These are phyloP conservation scores for Dendrobium nobile DNA, from an alignment of 106 monocot genomes.

Conservation along the genomic window DNA sequence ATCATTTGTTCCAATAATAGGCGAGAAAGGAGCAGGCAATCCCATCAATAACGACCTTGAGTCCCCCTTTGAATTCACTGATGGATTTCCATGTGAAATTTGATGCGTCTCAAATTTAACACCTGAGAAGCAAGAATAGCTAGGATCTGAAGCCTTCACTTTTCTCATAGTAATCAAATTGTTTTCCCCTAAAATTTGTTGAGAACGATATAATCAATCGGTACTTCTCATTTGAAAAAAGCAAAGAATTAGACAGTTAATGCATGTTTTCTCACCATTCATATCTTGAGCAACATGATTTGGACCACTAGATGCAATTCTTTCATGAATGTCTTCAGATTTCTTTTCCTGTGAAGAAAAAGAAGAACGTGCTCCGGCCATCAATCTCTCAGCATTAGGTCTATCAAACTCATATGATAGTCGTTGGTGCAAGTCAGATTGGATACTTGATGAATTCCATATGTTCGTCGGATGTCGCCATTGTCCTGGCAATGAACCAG, in stretches of 20 bases:
- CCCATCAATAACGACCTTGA: slow-evolving; percentile 24
- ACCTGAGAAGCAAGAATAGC: slow-evolving; percentile 20
- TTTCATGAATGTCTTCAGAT: slow-evolving; percentile 39
- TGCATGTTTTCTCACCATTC: slow-evolving; percentile 35
- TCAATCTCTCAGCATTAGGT: slow-evolving; percentile 43
- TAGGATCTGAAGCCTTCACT: slow-evolving; percentile 22
- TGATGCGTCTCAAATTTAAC: slow-evolving; percentile 34
- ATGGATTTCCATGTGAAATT: slow-evolving; percentile 18
- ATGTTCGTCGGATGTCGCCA: slow-evolving; percentile 64
- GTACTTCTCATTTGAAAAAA: neutral
- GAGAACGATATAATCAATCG: neutral
- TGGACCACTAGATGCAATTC: slow-evolving; percentile 20
- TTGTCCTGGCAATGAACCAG: slow-evolving; percentile 54
- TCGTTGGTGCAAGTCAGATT: slow-evolving; percentile 81
- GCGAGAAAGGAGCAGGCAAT: slow-evolving; percentile 24
- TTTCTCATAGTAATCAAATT: slow-evolving; percentile 31
- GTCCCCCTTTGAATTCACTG: slow-evolving; percentile 25
- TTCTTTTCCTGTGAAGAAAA: slow-evolving; percentile 44
- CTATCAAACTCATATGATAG: slow-evolving; percentile 83
- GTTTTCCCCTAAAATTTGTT: slow-evolving; percentile 13
- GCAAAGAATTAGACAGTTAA: slow-evolving; percentile 25
- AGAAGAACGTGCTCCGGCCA: slow-evolving; percentile 38
- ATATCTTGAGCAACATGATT: slow-evolving; percentile 37
- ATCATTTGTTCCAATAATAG: slow-evolving; percentile 22
- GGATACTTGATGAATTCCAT: slow-evolving; percentile 52